Evolutionary conservation across 164 flowering plant species (phyloP), one percentile per base, ranked within the genome.

Genomic region (Piper betle): DNA sequence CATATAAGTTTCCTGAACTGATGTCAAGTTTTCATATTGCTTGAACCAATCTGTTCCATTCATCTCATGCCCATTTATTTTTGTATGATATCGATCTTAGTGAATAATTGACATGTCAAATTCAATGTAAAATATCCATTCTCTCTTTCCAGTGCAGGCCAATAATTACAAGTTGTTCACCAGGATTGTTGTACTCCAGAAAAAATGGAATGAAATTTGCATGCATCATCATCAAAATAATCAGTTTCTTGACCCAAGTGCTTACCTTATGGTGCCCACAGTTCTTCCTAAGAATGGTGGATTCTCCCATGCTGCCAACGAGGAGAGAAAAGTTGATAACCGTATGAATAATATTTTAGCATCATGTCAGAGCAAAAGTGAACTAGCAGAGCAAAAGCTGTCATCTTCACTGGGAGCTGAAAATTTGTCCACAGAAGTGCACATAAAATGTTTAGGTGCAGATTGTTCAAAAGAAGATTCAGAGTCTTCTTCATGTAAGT

Each of bases 121-220:
- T 61, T 64, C 68, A 62, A 66, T 75, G 73, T 75, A 61, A 72
- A 65, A 72, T 61, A 46, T 52, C 11, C 57, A 65, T 70, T 65
- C 66, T 71, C 25, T 77, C 68, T 72, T 67, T 84, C 73, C 89
- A 81, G 90, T 83, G 87, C 96, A 87, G 97, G 83, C 84, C 77
- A 79, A 72, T 77, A 81, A 85, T 63, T 87, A 77, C 64, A 58
- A 68, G 50, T 61, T 80, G 68, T 74, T 70, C 74, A 70, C 77
- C 53, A 79, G 70, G 72, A 64, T 83, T 54, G 33, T 67, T 57
- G 83, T 67, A 4, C 53, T 85, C 62, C 85, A 82, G 60, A 84
- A 69, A 72, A 91, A 86, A 72, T 83, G 91, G 89, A 72, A 69
- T 60, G 79, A 76, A 60, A 71, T 73, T 19, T 86, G 93, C 67